These are phyloP conservation scores for Themeda triandra DNA, from an alignment of 176 grass and related monocot genomes.

Conservation along the genomic window DNA sequence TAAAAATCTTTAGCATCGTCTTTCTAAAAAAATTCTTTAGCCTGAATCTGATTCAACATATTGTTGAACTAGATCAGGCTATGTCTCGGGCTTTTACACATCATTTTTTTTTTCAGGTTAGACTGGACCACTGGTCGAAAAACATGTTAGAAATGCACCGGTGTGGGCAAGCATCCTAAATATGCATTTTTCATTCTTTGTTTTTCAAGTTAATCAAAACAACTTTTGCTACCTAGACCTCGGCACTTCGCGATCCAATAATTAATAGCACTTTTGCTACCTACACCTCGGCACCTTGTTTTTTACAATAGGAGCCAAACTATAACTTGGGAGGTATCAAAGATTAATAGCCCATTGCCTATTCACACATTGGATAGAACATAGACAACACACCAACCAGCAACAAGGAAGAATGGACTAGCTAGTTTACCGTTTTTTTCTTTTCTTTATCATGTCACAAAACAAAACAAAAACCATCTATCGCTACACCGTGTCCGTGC, in stretches of 20 bases:
- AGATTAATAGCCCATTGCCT: neutral
- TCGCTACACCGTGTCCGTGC: neutral
- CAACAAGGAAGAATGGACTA: neutral
- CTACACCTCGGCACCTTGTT: neutral
- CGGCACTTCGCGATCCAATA: neutral
- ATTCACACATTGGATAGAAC: neutral
- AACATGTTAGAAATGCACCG: no score
- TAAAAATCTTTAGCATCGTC: no score
- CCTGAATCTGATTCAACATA: no score
- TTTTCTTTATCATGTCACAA: neutral
- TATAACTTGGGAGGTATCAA: neutral
- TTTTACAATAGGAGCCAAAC: neutral
- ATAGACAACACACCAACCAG: neutral
- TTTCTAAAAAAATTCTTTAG: no score
- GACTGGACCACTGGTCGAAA: no score
- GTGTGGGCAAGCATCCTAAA: no score
- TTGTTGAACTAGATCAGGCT: no score
- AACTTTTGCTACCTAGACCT: neutral
- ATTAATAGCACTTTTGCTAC: neutral
- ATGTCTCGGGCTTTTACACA: no score
- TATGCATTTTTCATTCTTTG: neutral
- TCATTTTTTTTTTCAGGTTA: no score
- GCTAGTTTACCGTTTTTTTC: neutral
- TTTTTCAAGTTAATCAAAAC: neutral
- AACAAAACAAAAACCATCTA: neutral